These are phyloP conservation scores for Fusarium liriodendri DNA, from an alignment of 2,329 filamentous ascomycete genomes.

Conservation along the genomic window DNA sequence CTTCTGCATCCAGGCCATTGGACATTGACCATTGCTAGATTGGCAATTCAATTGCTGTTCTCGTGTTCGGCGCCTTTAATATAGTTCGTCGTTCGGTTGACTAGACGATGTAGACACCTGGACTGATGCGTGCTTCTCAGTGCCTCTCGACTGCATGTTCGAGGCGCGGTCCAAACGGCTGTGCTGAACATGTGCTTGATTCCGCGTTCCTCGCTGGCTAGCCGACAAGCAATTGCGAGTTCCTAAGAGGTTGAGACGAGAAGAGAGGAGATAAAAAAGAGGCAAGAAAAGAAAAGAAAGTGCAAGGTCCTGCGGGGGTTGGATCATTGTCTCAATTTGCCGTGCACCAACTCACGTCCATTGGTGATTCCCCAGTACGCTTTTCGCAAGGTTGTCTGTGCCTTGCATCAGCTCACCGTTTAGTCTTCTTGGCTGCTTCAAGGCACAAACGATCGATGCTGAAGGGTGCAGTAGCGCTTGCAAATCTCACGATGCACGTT, in stretches of 20 bases:
- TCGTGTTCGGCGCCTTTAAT: neutral
- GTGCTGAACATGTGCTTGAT: conserved; percentile 16
- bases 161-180: neutral
- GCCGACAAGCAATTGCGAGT: conserved; percentile 16
- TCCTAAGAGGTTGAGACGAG: neutral
- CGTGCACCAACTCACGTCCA: neutral
- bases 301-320: neutral
- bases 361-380: neutral
- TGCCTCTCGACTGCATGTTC: conserved; percentile 8
- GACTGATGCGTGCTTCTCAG: neutral
- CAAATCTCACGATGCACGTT: neutral
- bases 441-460: neutral
- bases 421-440: neutral
- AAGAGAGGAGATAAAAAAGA: neutral
- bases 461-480: neutral
- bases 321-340: conserved; percentile 23
- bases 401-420: neutral
- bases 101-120: neutral
- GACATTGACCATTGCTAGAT: neutral
- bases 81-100: neutral
- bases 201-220: conserved; percentile 18
- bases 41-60: neutral
- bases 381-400: neutral
- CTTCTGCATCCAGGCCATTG: neutral
- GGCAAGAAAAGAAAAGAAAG: neutral